phyloP scores from a whole-genome alignment of 371 early-diverging fungal species.

The Blakeslea trispora region DNA sequence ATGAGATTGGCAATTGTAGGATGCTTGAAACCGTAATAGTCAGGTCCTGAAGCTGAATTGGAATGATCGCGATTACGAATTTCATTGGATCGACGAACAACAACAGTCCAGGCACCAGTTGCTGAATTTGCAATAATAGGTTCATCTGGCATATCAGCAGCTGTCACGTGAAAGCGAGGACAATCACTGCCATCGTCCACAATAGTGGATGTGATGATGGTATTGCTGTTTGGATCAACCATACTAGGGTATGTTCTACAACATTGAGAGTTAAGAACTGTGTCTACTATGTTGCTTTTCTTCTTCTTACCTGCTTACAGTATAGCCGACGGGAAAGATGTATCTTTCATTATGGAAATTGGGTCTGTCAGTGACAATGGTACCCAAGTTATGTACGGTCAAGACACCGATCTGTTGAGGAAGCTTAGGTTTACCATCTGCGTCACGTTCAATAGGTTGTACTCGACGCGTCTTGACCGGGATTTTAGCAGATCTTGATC shows the following conservation, averaged over 20 bases:
- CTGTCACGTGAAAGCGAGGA: constrained; percentile 73
- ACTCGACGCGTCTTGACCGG: constrained; percentile 42
- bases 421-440: constrained; percentile 67
- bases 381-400: constrained; percentile 73
- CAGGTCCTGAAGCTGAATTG: constrained; percentile 87
- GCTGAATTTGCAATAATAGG: constrained; percentile 79
- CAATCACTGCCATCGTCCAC: constrained; percentile 80
- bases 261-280: too few species aligned
- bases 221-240: constrained; percentile 60
- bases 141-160: constrained; percentile 67
- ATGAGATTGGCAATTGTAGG: constrained; percentile 89
- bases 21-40: constrained; percentile 89
- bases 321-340: constrained; percentile 91
- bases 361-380: constrained; percentile 72
- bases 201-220: constrained; percentile 75
- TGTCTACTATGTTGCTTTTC: constrained; percentile 78
- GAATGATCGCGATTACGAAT: constrained; percentile 78
- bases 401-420: constrained; percentile 86
- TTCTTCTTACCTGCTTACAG: constrained; percentile 56
- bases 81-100: constrained; percentile 76
- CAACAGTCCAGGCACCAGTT: constrained; percentile 89
- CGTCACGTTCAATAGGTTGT: constrained; percentile 68
- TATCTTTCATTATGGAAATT: constrained; percentile 89
- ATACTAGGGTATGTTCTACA: constrained; percentile 79
- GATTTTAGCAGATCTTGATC: constrained; percentile 36